These are phyloP conservation scores for Cutaneotrichosporon sp. DNA, from an alignment of 1,284 basidiomycete species.

Conservation along the genomic window DNA sequence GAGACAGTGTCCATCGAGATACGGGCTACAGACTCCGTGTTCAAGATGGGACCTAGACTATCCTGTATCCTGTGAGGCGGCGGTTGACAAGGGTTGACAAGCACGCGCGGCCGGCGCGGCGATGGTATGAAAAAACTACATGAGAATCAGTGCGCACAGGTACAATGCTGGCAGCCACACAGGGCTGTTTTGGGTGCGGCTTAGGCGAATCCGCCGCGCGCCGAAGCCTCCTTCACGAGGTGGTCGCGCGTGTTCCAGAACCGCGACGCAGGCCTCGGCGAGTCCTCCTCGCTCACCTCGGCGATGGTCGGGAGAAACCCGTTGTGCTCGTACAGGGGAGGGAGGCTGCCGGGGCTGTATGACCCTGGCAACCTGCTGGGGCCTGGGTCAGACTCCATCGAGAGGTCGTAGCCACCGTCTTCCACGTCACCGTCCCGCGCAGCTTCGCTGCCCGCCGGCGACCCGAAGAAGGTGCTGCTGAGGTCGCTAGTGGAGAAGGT, in stretches of 20 bases:
- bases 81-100: neutral
- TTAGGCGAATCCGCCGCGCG: neutral
- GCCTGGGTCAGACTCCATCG: neutral
- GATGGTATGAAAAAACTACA: neutral
- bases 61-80: no score
- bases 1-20: no score
- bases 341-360: no score
- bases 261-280: neutral
- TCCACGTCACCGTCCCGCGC: neutral
- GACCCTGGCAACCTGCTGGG: neutral
- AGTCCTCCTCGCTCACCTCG: slow-evolving; percentile 1
- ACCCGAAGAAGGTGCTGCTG: neutral
- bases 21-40: no score
- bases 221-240: no score
- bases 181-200: neutral
- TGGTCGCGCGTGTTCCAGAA: neutral
- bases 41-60: no score
- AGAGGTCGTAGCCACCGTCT: no score
- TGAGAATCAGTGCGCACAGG: neutral
- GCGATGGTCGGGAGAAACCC: slow-evolving; percentile 1
- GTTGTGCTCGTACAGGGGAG: neutral
- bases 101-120: neutral
- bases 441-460: neutral
- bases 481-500: neutral
- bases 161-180: neutral